Conservation (phyloP, 441 rosid genomes). For the Aleurites moluccanus region DNA sequence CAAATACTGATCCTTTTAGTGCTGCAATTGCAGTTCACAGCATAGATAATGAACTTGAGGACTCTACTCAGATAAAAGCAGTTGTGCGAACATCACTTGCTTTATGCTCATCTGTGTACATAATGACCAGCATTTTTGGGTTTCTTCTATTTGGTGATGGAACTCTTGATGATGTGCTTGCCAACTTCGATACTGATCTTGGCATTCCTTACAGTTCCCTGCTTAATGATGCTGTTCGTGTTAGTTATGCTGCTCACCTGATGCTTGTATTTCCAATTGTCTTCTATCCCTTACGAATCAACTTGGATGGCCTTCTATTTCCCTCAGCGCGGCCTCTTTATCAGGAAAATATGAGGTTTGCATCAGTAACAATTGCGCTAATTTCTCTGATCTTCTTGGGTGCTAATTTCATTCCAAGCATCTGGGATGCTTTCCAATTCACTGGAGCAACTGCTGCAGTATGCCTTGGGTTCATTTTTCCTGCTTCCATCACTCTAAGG, state of each 20-base stretch:
- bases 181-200: slow-evolving; percentile 87
- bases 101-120: slow-evolving; percentile 79
- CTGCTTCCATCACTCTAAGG: slow-evolving; percentile 86
- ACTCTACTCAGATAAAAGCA: slow-evolving; percentile 60
- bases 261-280: slow-evolving; percentile 98
- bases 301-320: slow-evolving; percentile 88
- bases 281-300: slow-evolving; percentile 82
- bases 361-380: slow-evolving; percentile 60
- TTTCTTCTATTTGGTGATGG: slow-evolving; percentile 87
- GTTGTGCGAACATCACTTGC: slow-evolving; percentile 86
- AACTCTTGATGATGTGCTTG: slow-evolving; percentile 93
- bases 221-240: slow-evolving; percentile 86
- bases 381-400: slow-evolving; percentile 67
- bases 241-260: slow-evolving; percentile 89
- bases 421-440: slow-evolving; percentile 99
- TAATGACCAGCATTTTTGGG: slow-evolving; percentile 86
- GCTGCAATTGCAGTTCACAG: slow-evolving; percentile 72
- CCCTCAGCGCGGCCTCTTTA: slow-evolving; percentile 65
- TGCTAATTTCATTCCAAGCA: slow-evolving; percentile 94
- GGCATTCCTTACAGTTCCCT: slow-evolving; percentile 81
- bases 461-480: slow-evolving; percentile 95
- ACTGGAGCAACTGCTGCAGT: slow-evolving; percentile 98
- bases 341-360: slow-evolving; percentile 68
- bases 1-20: slow-evolving; percentile 19
- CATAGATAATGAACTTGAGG: slow-evolving; percentile 91